A percentile compares a stretch with the other conserved stretches of the same genome.
Evolutionary conservation across 148 eudicot genomes (phyloP).

Genomic region (Pouteria glomerata): DNA sequence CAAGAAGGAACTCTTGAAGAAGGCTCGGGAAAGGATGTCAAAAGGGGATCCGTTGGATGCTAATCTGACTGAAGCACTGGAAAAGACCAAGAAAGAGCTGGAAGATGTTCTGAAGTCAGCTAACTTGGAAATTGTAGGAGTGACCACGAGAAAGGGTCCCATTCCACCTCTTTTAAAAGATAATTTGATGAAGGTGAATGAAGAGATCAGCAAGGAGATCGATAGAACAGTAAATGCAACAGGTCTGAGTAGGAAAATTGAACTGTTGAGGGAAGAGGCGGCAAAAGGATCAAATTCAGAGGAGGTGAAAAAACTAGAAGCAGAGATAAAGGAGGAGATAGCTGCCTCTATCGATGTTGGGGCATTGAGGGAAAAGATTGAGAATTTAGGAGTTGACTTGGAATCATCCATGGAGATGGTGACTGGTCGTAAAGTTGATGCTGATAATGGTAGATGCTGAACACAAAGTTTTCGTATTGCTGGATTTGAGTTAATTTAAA

Average conservation of each 20-base stretch:
- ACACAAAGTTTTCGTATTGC: slow-evolving; percentile 5
- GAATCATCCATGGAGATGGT: slow-evolving; percentile 1
- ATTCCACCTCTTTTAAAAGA: slow-evolving; percentile 7
- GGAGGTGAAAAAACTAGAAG: slow-evolving; percentile 13
- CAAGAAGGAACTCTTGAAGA: slow-evolving; percentile 12
- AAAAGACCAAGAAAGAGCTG: slow-evolving; percentile 16
- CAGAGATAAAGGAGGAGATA: slow-evolving; percentile 21
- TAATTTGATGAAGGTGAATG: slow-evolving; percentile 9
- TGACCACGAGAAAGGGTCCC: neutral
- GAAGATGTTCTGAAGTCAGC: slow-evolving; percentile 20
- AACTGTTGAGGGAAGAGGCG: slow-evolving; percentile 18
- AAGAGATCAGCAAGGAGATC: slow-evolving; percentile 17
- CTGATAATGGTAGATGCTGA: slow-evolving; percentile 1
- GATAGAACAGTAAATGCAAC: slow-evolving; percentile 8
- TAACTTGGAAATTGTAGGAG: slow-evolving; percentile 20
- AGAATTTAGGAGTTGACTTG: slow-evolving; percentile 10
- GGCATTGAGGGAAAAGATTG: slow-evolving; percentile 12
- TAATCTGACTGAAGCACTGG: slow-evolving; percentile 8
- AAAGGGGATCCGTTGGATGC: slow-evolving; percentile 13
- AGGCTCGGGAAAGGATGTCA: slow-evolving; percentile 10
- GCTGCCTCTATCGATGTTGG: slow-evolving; percentile 7
- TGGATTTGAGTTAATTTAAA: too few species aligned
- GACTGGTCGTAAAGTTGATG: neutral
- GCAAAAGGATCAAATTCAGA: slow-evolving; percentile 12
- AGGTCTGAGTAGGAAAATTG: slow-evolving; percentile 11